A percentile compares a stretch with the other conserved stretches of the same genome.
Conservation (phyloP, 225 moss, liverwort and hornwort species). For the Marchantia paleacea region DNA sequence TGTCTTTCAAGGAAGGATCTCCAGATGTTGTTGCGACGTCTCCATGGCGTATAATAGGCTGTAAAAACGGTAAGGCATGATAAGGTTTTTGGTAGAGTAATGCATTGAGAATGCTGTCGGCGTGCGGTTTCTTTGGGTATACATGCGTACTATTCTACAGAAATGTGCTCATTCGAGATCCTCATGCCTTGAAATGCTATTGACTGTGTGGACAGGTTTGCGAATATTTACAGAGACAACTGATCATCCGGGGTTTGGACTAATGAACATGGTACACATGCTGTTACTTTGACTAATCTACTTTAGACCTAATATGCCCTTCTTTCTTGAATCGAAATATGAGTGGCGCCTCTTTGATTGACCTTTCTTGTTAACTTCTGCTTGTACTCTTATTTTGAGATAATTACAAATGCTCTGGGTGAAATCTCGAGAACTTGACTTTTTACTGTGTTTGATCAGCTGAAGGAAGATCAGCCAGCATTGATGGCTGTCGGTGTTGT, state of each 20-base stretch:
- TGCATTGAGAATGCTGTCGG: not conserved
- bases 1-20: conserved; percentile 74
- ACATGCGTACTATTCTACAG: not conserved
- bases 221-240: conserved; percentile 90
- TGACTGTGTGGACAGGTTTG: conserved; percentile 51
- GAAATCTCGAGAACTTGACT: not conserved
- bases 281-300: too few species aligned
- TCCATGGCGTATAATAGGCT: conserved; percentile 97
- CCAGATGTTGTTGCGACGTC: conserved; percentile 88
- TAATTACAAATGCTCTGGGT: not conserved
- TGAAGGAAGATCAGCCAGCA: conserved; percentile 94
- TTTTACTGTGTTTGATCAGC: conserved; percentile 33
- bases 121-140: not conserved
- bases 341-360: not conserved
- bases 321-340: not conserved
- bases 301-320: too few species aligned
- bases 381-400: not conserved
- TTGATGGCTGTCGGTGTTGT: conserved; percentile 95
- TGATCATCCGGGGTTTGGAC: conserved; percentile 62
- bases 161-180: not conserved
- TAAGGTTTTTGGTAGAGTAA: not conserved
- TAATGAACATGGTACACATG: conserved; percentile 59
- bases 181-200: not conserved
- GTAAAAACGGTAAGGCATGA: conserved; percentile 65
- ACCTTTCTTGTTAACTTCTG: not conserved